Evolutionary conservation across 352 stramenopile genomes (phyloP).

Genomic region (Pythium myriotylum): DNA sequence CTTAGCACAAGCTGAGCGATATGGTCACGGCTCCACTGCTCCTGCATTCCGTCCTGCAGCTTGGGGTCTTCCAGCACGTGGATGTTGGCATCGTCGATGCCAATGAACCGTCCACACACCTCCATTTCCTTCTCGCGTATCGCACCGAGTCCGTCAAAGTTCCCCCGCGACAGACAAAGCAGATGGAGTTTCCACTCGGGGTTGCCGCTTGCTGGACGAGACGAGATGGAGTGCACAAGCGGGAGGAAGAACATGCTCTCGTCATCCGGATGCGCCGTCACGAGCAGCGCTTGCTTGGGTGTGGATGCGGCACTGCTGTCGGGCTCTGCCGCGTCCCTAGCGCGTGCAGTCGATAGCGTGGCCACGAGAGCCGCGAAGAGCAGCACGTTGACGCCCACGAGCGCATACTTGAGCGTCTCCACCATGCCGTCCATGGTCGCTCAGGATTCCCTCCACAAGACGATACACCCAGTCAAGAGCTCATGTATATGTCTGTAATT

Average conservation of each 20-base stretch:
- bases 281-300: slow-evolving; percentile 66
- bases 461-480: background rate
- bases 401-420: slow-evolving; percentile 59
- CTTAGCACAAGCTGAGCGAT: slow-evolving; percentile 62
- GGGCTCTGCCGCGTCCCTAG: slow-evolving; percentile 4
- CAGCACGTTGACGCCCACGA: slow-evolving; percentile 61
- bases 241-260: slow-evolving; percentile 98
- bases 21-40: slow-evolving; percentile 65
- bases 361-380: slow-evolving; percentile 52
- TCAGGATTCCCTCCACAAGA: background rate
- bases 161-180: slow-evolving; percentile 91
- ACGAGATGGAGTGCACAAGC: slow-evolving; percentile 70
- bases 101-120: slow-evolving; percentile 52
- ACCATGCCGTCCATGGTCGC: slow-evolving; percentile 38
- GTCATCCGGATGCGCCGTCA: slow-evolving; percentile 96
- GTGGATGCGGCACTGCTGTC: slow-evolving; percentile 18
- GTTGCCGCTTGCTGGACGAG: slow-evolving; percentile 10
- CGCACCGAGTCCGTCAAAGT: slow-evolving; percentile 90
- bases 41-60: slow-evolving; percentile 88
- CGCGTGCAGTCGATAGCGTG: slow-evolving; percentile 31
- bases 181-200: slow-evolving; percentile 69
- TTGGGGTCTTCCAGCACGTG: slow-evolving; percentile 75
- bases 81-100: slow-evolving; percentile 49
- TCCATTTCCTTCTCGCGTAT: slow-evolving; percentile 85
- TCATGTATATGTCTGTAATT: background rate